Conservation (phyloP, 2,329 filamentous ascomycete genomes). For the Dactylellina leptospora region DNA sequence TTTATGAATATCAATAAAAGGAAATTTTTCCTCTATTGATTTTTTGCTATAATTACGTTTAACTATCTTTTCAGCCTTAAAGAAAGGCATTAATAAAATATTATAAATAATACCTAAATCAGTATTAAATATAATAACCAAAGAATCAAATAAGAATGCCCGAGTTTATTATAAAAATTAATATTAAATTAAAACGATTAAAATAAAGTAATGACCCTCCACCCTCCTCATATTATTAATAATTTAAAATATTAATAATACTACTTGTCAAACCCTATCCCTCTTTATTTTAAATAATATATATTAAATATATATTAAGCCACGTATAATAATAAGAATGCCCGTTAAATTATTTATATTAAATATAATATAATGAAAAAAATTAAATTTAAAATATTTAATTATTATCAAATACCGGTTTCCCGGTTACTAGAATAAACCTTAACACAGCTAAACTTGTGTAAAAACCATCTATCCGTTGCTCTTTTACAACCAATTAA, state of each 20-base stretch:
- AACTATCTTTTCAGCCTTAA: neutral
- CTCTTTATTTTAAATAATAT: constrained; percentile 20
- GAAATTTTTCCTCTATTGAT: neutral
- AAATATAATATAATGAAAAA: no score
- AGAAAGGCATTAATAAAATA: neutral
- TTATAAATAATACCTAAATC: constrained; percentile 8
- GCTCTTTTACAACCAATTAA: constrained; percentile 5
- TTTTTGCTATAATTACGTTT: neutral
- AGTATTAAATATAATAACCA: constrained; percentile 5
- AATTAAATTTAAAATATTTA: constrained; percentile 21
- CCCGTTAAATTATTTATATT: no score
- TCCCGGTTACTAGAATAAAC: constrained; percentile 16
- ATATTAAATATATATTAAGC: constrained; percentile 21
- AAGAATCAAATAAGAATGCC: constrained; percentile 14
- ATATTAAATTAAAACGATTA: constrained; percentile 8
- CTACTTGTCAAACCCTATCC: constrained; percentile 25
- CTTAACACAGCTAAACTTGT: neutral
- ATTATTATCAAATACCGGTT: constrained; percentile 12
- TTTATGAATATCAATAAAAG: neutral
- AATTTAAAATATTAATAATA: constrained; percentile 11
- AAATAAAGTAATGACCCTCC: constrained; percentile 24
- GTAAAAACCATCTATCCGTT: constrained; percentile 7
- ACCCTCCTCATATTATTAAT: constrained; percentile 31
- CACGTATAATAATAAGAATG: no score
- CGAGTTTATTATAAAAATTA: constrained; percentile 14